Percentiles rank a stretch among this genome's conserved stretches.
These are phyloP conservation scores for Ascosphaera pollenicola DNA, from an alignment of 2,329 filamentous ascomycete genomes.

Conservation along the genomic window DNA sequence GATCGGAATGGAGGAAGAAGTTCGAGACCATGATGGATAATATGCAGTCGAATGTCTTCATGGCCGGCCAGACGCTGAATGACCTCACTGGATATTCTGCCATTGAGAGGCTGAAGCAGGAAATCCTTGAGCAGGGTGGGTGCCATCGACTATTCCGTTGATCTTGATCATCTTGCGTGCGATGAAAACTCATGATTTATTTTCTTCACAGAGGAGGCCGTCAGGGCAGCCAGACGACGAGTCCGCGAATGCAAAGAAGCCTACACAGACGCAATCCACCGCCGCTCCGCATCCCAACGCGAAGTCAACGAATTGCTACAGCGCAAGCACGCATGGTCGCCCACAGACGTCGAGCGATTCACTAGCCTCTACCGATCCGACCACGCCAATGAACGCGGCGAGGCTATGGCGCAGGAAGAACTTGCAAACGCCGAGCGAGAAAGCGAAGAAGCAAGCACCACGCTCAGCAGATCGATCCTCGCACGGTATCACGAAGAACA, in stretches of 20 bases:
- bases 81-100: constrained; percentile 83
- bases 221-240: constrained; percentile 31
- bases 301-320: constrained; percentile 90
- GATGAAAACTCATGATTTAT: too few relatives aligned
- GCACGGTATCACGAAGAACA: constrained; percentile 96
- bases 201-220: constrained; percentile 30
- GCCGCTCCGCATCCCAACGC: constrained; percentile 72
- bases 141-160: too few relatives aligned
- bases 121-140: constrained; percentile 46
- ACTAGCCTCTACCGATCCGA: constrained; percentile 79
- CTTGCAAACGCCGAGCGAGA: constrained; percentile 57
- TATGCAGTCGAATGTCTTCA: constrained; percentile 62
- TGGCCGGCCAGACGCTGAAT: constrained; percentile 74
- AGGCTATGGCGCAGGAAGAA: constrained; percentile 46
- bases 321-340: constrained; percentile 79
- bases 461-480: constrained; percentile 62
- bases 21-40: constrained; percentile 69
- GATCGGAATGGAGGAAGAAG: constrained; percentile 35
- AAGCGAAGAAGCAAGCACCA: constrained; percentile 53
- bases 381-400: constrained; percentile 76
- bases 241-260: constrained; percentile 50
- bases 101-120: constrained; percentile 64
- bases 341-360: constrained; percentile 77
- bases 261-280: constrained; percentile 66
- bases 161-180: too few relatives aligned